phyloP scores from a whole-genome alignment of 345 rosid genomes.

The Kernera saxatilis region DNA sequence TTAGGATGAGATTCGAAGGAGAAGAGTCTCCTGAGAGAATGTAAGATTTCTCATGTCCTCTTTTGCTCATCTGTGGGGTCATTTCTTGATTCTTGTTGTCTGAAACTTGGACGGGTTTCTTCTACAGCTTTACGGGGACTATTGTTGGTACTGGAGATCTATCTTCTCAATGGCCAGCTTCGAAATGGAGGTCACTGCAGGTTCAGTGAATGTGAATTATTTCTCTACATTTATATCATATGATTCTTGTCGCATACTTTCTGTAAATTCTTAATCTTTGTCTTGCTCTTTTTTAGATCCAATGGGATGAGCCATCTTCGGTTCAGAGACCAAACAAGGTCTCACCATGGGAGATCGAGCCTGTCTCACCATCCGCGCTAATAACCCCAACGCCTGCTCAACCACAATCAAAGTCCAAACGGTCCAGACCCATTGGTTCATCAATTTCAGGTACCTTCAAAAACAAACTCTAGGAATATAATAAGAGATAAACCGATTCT shows the following conservation, averaged over 20 bases:
- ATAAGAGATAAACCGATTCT: too few species aligned
- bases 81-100: neutral
- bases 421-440: conserved; percentile 46
- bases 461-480: neutral
- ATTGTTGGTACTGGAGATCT: conserved; percentile 58
- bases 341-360: conserved; percentile 84
- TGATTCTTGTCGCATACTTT: neutral
- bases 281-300: conserved; percentile 36
- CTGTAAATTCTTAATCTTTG: neutral
- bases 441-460: conserved; percentile 40
- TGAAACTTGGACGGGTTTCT: neutral
- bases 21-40: conserved; percentile 72
- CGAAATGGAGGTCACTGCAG: conserved; percentile 74
- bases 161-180: conserved; percentile 59
- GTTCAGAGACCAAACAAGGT: conserved; percentile 69
- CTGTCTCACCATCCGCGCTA: conserved; percentile 38
- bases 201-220: conserved; percentile 30
- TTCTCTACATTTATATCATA: neutral
- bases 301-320: conserved; percentile 78
- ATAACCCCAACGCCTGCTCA: conserved; percentile 32
- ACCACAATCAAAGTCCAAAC: conserved; percentile 47
- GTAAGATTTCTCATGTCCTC: conserved; percentile 23
- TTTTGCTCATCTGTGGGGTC: neutral
- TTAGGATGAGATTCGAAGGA: conserved; percentile 80
- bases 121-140: conserved; percentile 63